These are phyloP conservation scores for Pythium volutum DNA, from an alignment of 352 stramenopile genomes.

Conservation along the genomic window DNA sequence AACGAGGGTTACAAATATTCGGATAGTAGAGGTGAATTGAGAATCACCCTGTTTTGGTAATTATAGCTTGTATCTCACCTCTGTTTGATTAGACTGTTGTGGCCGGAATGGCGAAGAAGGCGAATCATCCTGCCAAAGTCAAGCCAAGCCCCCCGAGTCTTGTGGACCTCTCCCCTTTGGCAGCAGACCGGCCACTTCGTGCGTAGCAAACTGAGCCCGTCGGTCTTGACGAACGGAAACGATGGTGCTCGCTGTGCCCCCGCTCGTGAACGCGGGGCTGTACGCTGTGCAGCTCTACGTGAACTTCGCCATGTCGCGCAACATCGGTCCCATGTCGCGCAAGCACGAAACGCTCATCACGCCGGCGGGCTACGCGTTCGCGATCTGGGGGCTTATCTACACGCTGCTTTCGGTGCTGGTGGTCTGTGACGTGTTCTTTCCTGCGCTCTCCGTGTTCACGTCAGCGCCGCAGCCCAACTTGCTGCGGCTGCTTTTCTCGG, in stretches of 20 bases:
- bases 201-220: too few relatives aligned
- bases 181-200: neutral
- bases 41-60: neutral
- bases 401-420: slow-evolving; percentile 44
- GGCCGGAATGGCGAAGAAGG: neutral
- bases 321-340: slow-evolving; percentile 33
- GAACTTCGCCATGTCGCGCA: slow-evolving; percentile 47
- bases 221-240: neutral
- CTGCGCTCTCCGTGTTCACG: slow-evolving; percentile 54
- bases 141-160: too few relatives aligned
- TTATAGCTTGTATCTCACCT: neutral
- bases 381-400: slow-evolving; percentile 85
- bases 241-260: slow-evolving; percentile 32
- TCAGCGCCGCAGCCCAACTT: slow-evolving; percentile 41
- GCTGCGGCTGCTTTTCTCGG: slow-evolving; percentile 55
- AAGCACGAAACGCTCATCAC: slow-evolving; percentile 78
- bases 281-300: slow-evolving; percentile 63
- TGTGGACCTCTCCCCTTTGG: neutral
- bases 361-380: slow-evolving; percentile 67
- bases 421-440: slow-evolving; percentile 30
- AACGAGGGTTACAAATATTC: neutral
- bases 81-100: neutral
- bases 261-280: slow-evolving; percentile 58
- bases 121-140: too few relatives aligned
- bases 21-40: neutral